phyloP scores from a whole-genome alignment of 495 filamentous ascomycete species.

The Trichoderma parareesei region DNA sequence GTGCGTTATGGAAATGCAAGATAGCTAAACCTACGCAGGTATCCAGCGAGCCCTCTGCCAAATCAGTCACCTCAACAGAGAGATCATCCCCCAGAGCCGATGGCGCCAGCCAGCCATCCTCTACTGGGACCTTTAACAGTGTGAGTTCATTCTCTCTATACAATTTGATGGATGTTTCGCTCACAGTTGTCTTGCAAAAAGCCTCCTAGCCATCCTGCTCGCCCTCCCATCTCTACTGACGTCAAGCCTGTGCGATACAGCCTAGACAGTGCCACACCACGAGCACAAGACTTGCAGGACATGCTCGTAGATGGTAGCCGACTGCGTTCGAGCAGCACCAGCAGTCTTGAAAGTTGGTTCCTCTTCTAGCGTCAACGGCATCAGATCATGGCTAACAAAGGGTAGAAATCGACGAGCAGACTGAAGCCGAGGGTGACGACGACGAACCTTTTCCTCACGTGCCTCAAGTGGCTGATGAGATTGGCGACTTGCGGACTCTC shows the following conservation, averaged over 20 bases:
- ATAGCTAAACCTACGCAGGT: slow-evolving; percentile 22
- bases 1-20: slow-evolving; percentile 12
- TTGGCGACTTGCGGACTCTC: slow-evolving; percentile 64
- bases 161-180: neutral
- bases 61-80: slow-evolving; percentile 17
- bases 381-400: slow-evolving; percentile 11
- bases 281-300: slow-evolving; percentile 72
- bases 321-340: slow-evolving; percentile 41
- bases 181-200: slow-evolving; percentile 19
- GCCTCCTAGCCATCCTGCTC: slow-evolving; percentile 35
- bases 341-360: slow-evolving; percentile 65
- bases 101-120: slow-evolving; percentile 5
- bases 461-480: slow-evolving; percentile 33
- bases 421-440: slow-evolving; percentile 29
- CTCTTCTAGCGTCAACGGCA: neutral
- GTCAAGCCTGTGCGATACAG: slow-evolving; percentile 55
- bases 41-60: slow-evolving; percentile 24
- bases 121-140: neutral
- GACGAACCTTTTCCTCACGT: slow-evolving; percentile 21
- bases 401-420: slow-evolving; percentile 46
- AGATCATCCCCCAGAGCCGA: slow-evolving; percentile 16
- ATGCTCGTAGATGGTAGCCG: slow-evolving; percentile 36
- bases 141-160: slow-evolving; percentile 11
- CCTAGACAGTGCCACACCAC: slow-evolving; percentile 65
- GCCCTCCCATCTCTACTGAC: slow-evolving; percentile 61